Conservation (phyloP, 2,329 filamentous ascomycete genomes). For the Aspergillus calidoustus region DNA sequence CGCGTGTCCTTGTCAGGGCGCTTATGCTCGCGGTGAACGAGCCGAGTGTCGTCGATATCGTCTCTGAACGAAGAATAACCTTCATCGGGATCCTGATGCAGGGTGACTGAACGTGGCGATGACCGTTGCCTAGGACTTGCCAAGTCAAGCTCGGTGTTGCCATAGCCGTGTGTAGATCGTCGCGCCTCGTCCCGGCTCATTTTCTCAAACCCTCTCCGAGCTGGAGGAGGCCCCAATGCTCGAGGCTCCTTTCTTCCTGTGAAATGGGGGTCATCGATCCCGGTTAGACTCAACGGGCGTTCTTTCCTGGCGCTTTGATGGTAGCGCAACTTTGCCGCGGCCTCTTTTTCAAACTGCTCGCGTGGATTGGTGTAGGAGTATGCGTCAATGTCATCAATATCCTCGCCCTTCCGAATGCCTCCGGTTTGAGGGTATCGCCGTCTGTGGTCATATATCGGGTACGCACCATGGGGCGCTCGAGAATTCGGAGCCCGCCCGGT, state of each 20-base stretch:
- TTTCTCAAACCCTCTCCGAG: conserved; percentile 44
- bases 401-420: conserved; percentile 37
- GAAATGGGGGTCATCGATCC: conserved; percentile 40
- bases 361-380: conserved; percentile 54
- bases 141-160: conserved; percentile 42
- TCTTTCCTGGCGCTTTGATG: conserved; percentile 32
- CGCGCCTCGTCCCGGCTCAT: conserved; percentile 36
- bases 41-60: conserved; percentile 49
- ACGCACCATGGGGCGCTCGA: conserved; percentile 27
- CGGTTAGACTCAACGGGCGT: conserved; percentile 47
- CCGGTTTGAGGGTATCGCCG: conserved; percentile 36
- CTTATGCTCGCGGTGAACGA: conserved; percentile 41
- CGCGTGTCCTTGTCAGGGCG: conserved; percentile 28
- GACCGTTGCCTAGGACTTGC: conserved; percentile 39
- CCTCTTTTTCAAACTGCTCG: conserved; percentile 53
- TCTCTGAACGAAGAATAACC: conserved; percentile 49
- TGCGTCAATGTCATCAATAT: conserved; percentile 47
- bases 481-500: conserved; percentile 34
- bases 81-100: conserved; percentile 55
- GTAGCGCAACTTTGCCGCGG: conserved; percentile 41
- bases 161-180: conserved; percentile 27
- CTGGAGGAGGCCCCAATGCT: conserved; percentile 42
- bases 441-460: conserved; percentile 33
- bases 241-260: conserved; percentile 33
- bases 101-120: conserved; percentile 49